Evolutionary conservation across 495 filamentous ascomycete species (phyloP).

Genomic region (Pyrenula massariospora): DNA sequence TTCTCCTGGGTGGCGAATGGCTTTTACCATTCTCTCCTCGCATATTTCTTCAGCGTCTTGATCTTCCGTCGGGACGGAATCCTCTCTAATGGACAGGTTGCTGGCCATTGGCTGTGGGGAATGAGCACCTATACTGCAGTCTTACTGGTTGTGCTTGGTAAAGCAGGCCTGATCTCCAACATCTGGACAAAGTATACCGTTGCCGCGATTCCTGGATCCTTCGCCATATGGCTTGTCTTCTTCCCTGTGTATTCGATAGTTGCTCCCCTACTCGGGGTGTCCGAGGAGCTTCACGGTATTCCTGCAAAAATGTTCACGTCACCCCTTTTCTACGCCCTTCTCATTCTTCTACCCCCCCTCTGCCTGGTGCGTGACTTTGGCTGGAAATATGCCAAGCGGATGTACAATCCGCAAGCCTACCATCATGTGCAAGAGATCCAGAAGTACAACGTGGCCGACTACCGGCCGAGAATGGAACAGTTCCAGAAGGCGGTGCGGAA

Average conservation of each 20-base stretch:
- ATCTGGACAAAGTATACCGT: constrained; percentile 99
- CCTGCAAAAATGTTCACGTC: constrained; percentile 69
- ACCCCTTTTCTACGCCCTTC: constrained; percentile 85
- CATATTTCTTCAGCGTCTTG: constrained; percentile 73
- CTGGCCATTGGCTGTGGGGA: constrained; percentile 98
- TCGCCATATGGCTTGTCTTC: constrained; percentile 85
- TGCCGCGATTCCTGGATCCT: constrained; percentile 87
- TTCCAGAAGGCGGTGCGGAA: constrained; percentile 99
- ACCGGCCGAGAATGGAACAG: constrained; percentile 97
- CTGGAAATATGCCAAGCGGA: constrained; percentile 77
- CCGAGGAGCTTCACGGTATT: constrained; percentile 74
- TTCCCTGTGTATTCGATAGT: constrained; percentile 83
- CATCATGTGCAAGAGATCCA: constrained; percentile 99
- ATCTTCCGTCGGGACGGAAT: constrained; percentile 73
- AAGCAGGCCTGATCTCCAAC: constrained; percentile 89
- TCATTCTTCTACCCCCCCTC: constrained; percentile 62
- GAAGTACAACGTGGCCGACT: constrained; percentile 99
- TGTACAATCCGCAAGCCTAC: constrained; percentile 93
- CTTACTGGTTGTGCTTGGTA: constrained; percentile 84
- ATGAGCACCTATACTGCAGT: constrained; percentile 82
- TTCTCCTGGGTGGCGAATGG: constrained; percentile 86
- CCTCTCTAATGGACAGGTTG: constrained; percentile 59
- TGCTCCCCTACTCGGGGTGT: constrained; percentile 69
- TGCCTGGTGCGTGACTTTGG: constrained; percentile 86
- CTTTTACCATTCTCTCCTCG: constrained; percentile 87